Conservation (phyloP, 2,329 filamentous ascomycete genomes). For the Verticillium zaregamsianum region DNA sequence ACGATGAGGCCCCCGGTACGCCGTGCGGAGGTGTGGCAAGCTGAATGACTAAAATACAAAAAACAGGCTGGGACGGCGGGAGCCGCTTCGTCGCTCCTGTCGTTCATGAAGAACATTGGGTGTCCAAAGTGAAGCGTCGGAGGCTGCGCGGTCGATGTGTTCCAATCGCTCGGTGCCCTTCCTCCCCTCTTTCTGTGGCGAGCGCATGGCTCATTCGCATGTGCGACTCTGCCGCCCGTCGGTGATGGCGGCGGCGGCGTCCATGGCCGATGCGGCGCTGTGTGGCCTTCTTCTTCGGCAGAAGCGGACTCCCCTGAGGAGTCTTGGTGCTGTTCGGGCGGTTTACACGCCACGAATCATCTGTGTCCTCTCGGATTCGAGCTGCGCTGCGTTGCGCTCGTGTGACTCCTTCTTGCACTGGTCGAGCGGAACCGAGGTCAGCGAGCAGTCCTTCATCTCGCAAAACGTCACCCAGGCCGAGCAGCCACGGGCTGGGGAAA, state of each 20-base stretch:
- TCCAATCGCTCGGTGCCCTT: neutral
- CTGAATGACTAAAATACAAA: conserved; percentile 6
- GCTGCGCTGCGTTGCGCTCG: conserved; percentile 86
- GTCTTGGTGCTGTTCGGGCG: neutral
- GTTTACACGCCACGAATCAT: conserved; percentile 84
- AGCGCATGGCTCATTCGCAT: neutral
- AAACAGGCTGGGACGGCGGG: neutral
- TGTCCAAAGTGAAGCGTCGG: neutral
- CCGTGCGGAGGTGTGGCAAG: conserved; percentile 6
- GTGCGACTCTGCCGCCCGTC: neutral
- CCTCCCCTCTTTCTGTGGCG: neutral
- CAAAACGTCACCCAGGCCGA: conserved; percentile 32
- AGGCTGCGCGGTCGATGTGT: neutral
- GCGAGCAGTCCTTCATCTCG: conserved; percentile 26
- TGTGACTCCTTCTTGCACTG: conserved; percentile 96
- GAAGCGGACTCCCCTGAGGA: neutral
- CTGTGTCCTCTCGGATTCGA: conserved; percentile 88
- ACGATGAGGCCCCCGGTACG: conserved; percentile 9
- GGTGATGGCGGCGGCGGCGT: neutral
- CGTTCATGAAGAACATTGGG: neutral
- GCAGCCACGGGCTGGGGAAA: conserved; percentile 27
- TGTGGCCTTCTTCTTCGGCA: neutral
- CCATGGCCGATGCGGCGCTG: neutral
- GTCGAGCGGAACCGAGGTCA: conserved; percentile 24
- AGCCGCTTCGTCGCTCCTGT: neutral